Evolutionary conservation across 2,329 filamentous ascomycete genomes (phyloP).

Genomic region (Neopestalotiopsis clavispora): DNA sequence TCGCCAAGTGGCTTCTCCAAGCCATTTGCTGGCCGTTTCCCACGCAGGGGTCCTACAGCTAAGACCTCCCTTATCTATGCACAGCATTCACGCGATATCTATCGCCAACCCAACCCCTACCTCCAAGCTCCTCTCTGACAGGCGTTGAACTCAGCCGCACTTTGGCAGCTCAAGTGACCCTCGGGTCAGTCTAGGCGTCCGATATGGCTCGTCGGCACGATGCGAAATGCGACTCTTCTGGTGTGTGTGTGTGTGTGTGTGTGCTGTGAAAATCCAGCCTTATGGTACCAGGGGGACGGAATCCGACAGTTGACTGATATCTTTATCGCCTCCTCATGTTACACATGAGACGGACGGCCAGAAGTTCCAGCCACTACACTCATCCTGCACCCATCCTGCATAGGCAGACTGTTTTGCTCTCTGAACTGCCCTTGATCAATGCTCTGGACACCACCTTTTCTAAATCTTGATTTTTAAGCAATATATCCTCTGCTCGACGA

Average conservation of each 20-base stretch:
- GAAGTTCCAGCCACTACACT: background rate
- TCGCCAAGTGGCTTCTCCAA: background rate
- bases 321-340: background rate
- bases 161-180: background rate
- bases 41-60: background rate
- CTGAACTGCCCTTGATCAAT: background rate
- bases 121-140: background rate
- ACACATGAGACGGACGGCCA: background rate
- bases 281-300: background rate
- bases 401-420: background rate
- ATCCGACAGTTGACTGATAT: background rate
- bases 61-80: background rate
- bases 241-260: too few species aligned
- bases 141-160: background rate
- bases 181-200: background rate
- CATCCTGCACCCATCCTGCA: background rate
- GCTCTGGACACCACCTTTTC: too few species aligned
- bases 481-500: background rate
- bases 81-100: background rate
- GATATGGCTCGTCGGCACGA: background rate
- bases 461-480: background rate
- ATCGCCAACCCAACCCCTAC: background rate
- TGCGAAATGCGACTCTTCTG: background rate
- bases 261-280: background rate
- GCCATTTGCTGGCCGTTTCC: background rate